Evolutionary conservation across 2,329 filamentous ascomycete species (phyloP).

Genomic region (Paracamarosporium sp.): DNA sequence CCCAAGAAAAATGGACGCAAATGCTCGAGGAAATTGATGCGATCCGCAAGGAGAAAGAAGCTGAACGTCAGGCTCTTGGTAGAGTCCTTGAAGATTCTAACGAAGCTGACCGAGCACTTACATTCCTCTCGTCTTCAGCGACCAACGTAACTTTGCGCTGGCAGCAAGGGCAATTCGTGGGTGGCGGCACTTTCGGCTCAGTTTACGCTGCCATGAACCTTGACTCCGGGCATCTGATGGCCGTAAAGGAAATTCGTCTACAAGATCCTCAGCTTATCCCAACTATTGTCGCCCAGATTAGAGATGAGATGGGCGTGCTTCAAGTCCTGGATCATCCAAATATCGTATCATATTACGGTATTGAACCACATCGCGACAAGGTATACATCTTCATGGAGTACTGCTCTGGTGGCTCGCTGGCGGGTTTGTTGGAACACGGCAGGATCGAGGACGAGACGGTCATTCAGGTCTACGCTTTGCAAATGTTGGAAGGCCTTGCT

Average conservation of each 20-base stretch:
- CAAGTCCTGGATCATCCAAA: conserved; percentile 97
- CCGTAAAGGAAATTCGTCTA: conserved; percentile 96
- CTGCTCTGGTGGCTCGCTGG: conserved; percentile 92
- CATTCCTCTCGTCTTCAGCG: conserved; percentile 89
- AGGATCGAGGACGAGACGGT: conserved; percentile 98
- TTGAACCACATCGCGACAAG: conserved; percentile 96
- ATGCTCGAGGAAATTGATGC: conserved; percentile 80
- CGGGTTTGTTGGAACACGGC: conserved; percentile 88
- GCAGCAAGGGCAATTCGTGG: conserved; percentile 99
- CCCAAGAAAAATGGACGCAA: conserved; percentile 76
- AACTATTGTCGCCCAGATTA: conserved; percentile 90
- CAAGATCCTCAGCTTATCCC: conserved; percentile 97
- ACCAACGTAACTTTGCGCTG: conserved; percentile 95
- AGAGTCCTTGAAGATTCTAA: conserved; percentile 92
- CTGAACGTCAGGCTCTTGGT: conserved; percentile 85
- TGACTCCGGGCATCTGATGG: conserved; percentile 95
- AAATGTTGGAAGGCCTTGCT: conserved; percentile 90
- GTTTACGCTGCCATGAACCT: conserved; percentile 98
- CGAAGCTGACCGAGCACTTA: conserved; percentile 93
- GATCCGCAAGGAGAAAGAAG: conserved; percentile 76
- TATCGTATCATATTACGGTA: conserved; percentile 96
- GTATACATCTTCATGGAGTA: conserved; percentile 99
- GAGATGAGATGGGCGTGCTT: conserved; percentile 95
- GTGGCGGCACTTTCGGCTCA: conserved; percentile 94
- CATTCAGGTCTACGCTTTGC: conserved; percentile 93